These are phyloP conservation scores for Alloascoidea hylecoeti DNA, from an alignment of 805 yeast genomes.

Conservation along the genomic window DNA sequence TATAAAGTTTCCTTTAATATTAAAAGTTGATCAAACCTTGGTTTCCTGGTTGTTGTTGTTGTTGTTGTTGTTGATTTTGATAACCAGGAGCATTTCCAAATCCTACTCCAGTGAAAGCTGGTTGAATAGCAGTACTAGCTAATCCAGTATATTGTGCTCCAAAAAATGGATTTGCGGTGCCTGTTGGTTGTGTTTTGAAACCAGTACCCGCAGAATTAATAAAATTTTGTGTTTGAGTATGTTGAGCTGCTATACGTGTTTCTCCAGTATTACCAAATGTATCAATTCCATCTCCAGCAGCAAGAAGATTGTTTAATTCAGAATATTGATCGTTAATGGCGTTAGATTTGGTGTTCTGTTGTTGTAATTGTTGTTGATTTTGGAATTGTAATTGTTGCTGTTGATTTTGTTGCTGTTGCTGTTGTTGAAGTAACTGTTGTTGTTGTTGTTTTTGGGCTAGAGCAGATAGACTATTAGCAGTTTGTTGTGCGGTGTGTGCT, in stretches of 20 bases:
- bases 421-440: constrained; percentile 13
- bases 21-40: too few species aligned
- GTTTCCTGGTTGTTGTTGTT: constrained; percentile 3
- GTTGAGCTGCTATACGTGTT: constrained; percentile 82
- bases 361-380: constrained; percentile 8
- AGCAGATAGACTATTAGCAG: constrained; percentile 5
- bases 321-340: not conserved
- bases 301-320: constrained; percentile 65
- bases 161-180: constrained; percentile 43
- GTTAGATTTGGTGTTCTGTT: constrained; percentile 5
- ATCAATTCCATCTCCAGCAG: constrained; percentile 84
- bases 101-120: constrained; percentile 88
- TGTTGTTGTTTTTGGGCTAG: constrained; percentile 14
- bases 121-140: constrained; percentile 50
- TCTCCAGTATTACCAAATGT: constrained; percentile 87
- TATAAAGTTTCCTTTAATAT: too few species aligned
- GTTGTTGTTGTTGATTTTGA: constrained; percentile 15
- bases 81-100: constrained; percentile 61
- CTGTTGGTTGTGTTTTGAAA: constrained; percentile 29
- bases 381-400: constrained; percentile 8
- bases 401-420: constrained; percentile 10
- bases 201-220: constrained; percentile 87
- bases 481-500: constrained; percentile 1
- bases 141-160: constrained; percentile 64
- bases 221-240: constrained; percentile 68